Conservation (phyloP, 148 eudicot genomes). For the Cornus controversa region DNA sequence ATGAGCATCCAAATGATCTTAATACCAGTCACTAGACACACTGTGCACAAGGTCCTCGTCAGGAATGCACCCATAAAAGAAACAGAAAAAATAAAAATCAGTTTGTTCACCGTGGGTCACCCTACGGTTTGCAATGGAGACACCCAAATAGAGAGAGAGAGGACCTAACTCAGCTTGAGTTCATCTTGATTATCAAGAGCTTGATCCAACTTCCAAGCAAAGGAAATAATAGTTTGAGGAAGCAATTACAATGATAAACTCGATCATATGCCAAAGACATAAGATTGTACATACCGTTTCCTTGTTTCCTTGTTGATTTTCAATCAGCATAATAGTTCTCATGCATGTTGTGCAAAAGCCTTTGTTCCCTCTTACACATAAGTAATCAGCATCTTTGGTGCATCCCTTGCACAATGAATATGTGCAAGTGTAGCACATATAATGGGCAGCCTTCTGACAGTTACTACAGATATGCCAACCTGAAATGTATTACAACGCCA, state of each 20-base stretch:
- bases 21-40: too few species aligned
- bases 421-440: conserved; percentile 93
- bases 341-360: conserved; percentile 88
- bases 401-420: conserved; percentile 91
- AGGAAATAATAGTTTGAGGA: conserved; percentile 1
- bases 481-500: conserved; percentile 40
- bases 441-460: conserved; percentile 77
- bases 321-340: conserved; percentile 75
- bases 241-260: conserved; percentile 1
- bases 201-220: conserved; percentile 3
- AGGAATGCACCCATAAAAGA: too few species aligned
- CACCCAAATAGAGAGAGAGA: background rate
- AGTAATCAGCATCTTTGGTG: conserved; percentile 63
- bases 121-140: too few species aligned
- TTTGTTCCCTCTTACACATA: conserved; percentile 73
- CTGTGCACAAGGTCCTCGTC: too few species aligned
- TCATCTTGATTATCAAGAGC: background rate
- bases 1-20: too few species aligned
- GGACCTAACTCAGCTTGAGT: background rate
- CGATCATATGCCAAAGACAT: conserved; percentile 6
- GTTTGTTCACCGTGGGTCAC: too few species aligned
- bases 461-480: conserved; percentile 97
- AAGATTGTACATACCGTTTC: conserved; percentile 57
- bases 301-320: conserved; percentile 61
- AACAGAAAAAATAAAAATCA: too few species aligned